These are phyloP conservation scores for Ottelia alismoides DNA, from an alignment of 106 monocot species.

Conservation along the genomic window DNA sequence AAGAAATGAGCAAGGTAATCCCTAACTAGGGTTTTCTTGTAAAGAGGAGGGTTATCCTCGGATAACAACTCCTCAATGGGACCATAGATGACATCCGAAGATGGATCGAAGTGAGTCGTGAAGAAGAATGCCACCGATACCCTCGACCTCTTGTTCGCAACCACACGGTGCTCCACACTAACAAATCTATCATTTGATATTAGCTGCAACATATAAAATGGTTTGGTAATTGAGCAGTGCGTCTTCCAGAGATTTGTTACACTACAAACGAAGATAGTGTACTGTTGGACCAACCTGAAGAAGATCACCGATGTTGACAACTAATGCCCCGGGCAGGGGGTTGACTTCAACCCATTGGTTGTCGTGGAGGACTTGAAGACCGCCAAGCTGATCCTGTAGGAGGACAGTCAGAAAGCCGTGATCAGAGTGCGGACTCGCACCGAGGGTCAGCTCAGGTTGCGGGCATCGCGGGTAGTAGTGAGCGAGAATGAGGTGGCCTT, in stretches of 20 bases:
- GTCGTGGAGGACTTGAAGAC: constrained; percentile 8
- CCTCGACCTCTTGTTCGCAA: constrained; percentile 22
- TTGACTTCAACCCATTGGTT: constrained; percentile 8
- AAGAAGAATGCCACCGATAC: constrained; percentile 43
- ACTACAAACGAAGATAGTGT: no score
- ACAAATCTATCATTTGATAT: constrained; percentile 38
- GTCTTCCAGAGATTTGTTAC: no score
- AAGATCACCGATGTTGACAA: constrained; percentile 11
- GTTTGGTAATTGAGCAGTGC: no score
- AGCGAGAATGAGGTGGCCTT: constrained; percentile 5
- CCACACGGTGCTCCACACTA: constrained; percentile 49
- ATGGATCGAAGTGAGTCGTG: constrained; percentile 1
- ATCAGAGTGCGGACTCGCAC: constrained; percentile 7
- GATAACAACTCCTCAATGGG: constrained; percentile 26
- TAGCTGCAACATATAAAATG: no score
- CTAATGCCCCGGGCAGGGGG: constrained; percentile 2
- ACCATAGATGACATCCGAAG: constrained; percentile 19
- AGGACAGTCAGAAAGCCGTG: constrained; percentile 5
- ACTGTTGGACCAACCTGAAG: no score
- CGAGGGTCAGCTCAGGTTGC: constrained; percentile 2
- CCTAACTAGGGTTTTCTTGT: constrained; percentile 12
- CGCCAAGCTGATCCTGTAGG: constrained; percentile 10
- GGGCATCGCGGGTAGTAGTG: constrained; percentile 15
- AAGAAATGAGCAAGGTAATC: constrained; percentile 18
- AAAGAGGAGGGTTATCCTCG: constrained; percentile 18